Evolutionary conservation across 1,139 yeast species (phyloP), one percentile per base, ranked within the genome.

Genomic region (Nakaseomyces glabratus): DNA sequence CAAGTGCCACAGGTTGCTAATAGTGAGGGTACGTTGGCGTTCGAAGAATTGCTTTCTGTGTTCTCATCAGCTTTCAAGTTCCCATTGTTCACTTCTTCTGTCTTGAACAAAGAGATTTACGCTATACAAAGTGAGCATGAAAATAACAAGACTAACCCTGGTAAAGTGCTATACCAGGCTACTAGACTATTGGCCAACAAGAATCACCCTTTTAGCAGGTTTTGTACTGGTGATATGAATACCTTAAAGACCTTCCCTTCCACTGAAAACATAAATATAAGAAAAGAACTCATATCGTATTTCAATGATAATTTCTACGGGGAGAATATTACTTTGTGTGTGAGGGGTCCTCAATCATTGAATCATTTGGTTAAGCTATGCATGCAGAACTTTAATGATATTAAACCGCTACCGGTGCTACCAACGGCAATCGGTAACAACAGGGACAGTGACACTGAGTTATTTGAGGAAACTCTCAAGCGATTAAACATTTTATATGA

Each of bases 161-260:
- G 61, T 12, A 76, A 78, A 46, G 53, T 71, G 0, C 47, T 75
- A 20, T 74, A 67, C 43, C 85, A 80, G 44, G 80, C 76, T 0
- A 49, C 71, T n/a, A 65, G 76, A 36, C 42, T 74, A 7, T 46
- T 78, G 12, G 63, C 80, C 2, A 60, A 61, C 35, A 35, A 52
- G 1, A 23, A 46, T 0, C 78, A 80, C 52, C 86, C 86, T 1
- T 79, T 72, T 52, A 68, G 70, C 47, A 75, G 81, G 19, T 81
- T 81, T 49, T 74, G 85, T 10, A 81, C 93, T 0, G 93, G 93
- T 13, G 78, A 78, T 50, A 68, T 66, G 39, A 47, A 59, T 16
- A 77, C 88, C 0, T 61, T 81, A 36, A 72, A 72, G 32, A 73
- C 64, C 14, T 61, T 64, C 2, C 80, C 82, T 0, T 49, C 59